Evolutionary conservation across 2,329 filamentous ascomycete genomes (phyloP).

Genomic region (Venturia oleaginea): DNA sequence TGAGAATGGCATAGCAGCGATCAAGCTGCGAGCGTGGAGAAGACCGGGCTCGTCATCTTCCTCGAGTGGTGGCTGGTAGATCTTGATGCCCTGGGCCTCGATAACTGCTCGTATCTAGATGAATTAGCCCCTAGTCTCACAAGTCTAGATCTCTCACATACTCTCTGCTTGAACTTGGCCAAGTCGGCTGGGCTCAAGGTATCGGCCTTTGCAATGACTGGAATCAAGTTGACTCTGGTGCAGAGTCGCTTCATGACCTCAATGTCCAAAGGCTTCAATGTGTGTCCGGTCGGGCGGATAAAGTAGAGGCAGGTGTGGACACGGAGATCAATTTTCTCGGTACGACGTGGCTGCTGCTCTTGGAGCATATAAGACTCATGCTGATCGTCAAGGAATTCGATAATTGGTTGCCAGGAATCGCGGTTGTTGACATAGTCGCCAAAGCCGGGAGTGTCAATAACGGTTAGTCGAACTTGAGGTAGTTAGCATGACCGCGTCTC

Average conservation of each 20-base stretch:
- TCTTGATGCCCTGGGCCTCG: slow-evolving; percentile 98
- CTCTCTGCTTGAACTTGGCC: slow-evolving; percentile 88
- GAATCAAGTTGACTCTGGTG: slow-evolving; percentile 96
- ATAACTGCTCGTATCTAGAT: slow-evolving; percentile 82
- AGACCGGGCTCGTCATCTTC: slow-evolving; percentile 96
- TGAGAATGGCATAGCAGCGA: slow-evolving; percentile 96
- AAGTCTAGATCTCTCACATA: slow-evolving; percentile 38
- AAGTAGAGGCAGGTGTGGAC: slow-evolving; percentile 99
- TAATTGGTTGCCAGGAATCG: slow-evolving; percentile 99
- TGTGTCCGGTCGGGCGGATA: slow-evolving; percentile 96
- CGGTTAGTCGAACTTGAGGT: slow-evolving; percentile 78
- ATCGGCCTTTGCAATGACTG: slow-evolving; percentile 97
- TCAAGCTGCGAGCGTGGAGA: slow-evolving; percentile 86
- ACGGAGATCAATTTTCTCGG: slow-evolving; percentile 98
- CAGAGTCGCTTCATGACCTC: slow-evolving; percentile 99
- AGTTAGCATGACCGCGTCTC: slow-evolving; percentile 2
- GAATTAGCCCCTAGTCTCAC: slow-evolving; percentile 23
- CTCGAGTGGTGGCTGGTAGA: slow-evolving; percentile 95
- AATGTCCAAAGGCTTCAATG: slow-evolving; percentile 95
- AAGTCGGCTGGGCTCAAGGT: slow-evolving; percentile 90
- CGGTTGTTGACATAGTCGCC: slow-evolving; percentile 99
- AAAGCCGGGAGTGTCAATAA: slow-evolving; percentile 98
- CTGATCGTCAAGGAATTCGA: slow-evolving; percentile 99
- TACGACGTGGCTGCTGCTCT: slow-evolving; percentile 96
- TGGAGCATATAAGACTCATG: slow-evolving; percentile 99